A percentile compares a stretch with the other conserved stretches of the same genome.
phyloP scores from a whole-genome alignment of 306 rosid genomes.

The Corylus avellana region DNA sequence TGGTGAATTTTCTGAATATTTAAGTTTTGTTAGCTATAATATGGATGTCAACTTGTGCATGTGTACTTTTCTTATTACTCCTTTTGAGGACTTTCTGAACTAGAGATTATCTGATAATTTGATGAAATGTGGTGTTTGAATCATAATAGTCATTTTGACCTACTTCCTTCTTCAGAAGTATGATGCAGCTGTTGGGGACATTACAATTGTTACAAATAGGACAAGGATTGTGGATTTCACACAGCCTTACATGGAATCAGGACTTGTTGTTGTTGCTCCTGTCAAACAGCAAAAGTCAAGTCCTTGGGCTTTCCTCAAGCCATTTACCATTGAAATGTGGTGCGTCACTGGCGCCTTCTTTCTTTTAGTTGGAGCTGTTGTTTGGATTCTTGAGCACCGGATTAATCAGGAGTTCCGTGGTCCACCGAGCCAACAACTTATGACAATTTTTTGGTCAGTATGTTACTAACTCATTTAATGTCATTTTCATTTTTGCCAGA shows the following conservation, averaged over 20 bases:
- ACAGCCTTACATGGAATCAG: conserved; percentile 77
- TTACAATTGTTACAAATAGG: conserved; percentile 76
- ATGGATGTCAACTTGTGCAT: conserved; percentile 8
- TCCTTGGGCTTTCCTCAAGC: conserved; percentile 84
- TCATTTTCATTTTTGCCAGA: neutral
- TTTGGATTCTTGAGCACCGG: conserved; percentile 97
- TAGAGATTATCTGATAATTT: conserved; percentile 17
- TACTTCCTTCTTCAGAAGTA: conserved; percentile 51
- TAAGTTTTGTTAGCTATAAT: conserved; percentile 12
- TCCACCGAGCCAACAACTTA: conserved; percentile 71
- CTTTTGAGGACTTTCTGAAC: neutral
- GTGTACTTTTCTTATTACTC: neutral
- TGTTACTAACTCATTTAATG: conserved; percentile 8
- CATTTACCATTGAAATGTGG: conserved; percentile 79
- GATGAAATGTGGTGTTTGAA: conserved; percentile 12
- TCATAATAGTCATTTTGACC: conserved; percentile 21
- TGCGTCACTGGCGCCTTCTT: conserved; percentile 66
- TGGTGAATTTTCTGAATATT: conserved; percentile 2
- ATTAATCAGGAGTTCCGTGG: conserved; percentile 80
- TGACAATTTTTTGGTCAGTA: conserved; percentile 82
- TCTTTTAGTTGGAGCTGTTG: conserved; percentile 74
- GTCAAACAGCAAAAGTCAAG: conserved; percentile 59
- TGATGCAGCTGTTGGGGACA: conserved; percentile 87
- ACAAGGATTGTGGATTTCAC: conserved; percentile 85
- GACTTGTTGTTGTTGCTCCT: conserved; percentile 73